Base-by-base conservation (phyloP, 164 flowering plant genomes). In the Vitis amurensis region DNA sequence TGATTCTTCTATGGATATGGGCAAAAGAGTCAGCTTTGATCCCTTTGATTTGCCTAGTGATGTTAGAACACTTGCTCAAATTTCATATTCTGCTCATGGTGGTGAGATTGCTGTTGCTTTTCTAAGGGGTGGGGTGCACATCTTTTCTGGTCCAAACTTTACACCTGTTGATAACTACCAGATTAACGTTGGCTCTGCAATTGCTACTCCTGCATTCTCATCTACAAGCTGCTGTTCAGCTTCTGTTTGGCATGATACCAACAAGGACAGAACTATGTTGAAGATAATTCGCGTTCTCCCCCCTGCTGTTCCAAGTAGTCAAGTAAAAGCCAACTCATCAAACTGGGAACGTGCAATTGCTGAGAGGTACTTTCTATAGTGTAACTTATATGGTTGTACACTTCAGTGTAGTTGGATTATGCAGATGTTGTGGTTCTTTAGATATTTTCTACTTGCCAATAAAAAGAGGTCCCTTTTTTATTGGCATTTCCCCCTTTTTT, bases 321-420 rank as follows among this genome's bases (percentile, higher is more conserved):
- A 88, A 78, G 86, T 73, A 59, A 92, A 92, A 84, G 80, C 84
- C 3, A 91, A 77, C 72, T 82, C 97, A 71, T 83, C 95, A 69
- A 79, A 87, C 51, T 96, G 97, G 97, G 99, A 96, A 67, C 97
- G 97, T 70, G 98, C 97, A 61, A 96, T 96, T 76, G 98, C 99
- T 67, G 99, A 96, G 78, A 93, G 99, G 99, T 95, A 77, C 23
- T 37, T 44, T 58, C 10, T 37, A 37, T 37, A 37, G 44, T 37
- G 44, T 3, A 37, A 37, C 44, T 37, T 37, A 2, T 37, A 37
- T 37, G 44, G 44, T 37, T 37, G 27, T 23, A 23, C 27, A 23
- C 27, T 23, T 23, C 27, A 37, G 44, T 3, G 4, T 4, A 37
- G 44, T 37, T 37, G 44, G 44, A 37, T 37, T 37, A 37, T 37